Evolutionary conservation across 352 stramenopile genomes (phyloP), one percentile per base, ranked within the genome.

Genomic region (Peronospora destructor): DNA sequence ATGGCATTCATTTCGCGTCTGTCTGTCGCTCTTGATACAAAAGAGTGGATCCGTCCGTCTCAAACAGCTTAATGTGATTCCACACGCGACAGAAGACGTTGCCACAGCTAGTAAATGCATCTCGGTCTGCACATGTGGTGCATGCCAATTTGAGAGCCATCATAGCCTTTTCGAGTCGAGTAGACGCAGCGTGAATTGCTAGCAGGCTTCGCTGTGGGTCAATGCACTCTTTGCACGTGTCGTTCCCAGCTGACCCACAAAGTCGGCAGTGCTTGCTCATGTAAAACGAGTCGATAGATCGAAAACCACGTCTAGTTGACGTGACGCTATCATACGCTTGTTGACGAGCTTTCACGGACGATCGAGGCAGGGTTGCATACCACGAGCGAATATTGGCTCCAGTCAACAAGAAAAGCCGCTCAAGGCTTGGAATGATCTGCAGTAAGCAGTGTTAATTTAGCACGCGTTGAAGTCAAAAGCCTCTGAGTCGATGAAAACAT

Each of bases 271-370:
- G 81, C 28, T 85, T 84, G 57, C 84, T 94, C 57, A 75, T 49
- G 66, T 94, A 94, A 43, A 85, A 94, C 19, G 73, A 80, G 55
- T 94, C 84, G 36, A 94, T 94, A 0, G 76, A 76, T 26, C 70
- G 64, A 43, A 69, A 65, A 0, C 49, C 46, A 19, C 56, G 59
- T 30, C 34, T 28, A 47, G 58, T 48, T n/a, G 47, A 21, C 9
- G 64, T 50, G 16, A 28, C 14, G 13, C 28, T 45, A 3, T 65
- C 48, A 21, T 54, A 54, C 14, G 61, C 53, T 35, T 74, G 59
- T 4, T 64, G 40, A 11, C 73, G 62, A 40, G 81, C 81, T 68
- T 87, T 90, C 38, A 75, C 66, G 1, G 62, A 61, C 10, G 64
- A 59, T 11, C 80, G 75, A 26, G 80, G 78, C 2, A 94, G 43